phyloP scores from a whole-genome alignment of 305 asterid genomes.

The Solanum hybrid region DNA sequence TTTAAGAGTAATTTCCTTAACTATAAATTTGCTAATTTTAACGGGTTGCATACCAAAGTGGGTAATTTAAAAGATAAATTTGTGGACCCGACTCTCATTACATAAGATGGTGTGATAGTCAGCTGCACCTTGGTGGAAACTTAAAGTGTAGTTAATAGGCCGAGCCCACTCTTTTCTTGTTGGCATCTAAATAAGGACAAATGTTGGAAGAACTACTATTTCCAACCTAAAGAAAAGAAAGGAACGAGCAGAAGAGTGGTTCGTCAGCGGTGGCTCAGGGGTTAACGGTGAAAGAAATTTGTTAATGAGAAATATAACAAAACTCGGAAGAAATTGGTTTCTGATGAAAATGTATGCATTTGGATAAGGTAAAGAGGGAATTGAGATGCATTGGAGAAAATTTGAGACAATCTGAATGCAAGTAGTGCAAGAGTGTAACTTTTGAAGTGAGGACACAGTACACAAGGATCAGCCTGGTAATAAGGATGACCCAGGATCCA shows the following conservation, averaged over 20 bases:
- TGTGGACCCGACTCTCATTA: not conserved
- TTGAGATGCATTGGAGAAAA: not conserved
- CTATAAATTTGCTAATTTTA: not conserved
- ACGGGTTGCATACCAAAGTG: not conserved
- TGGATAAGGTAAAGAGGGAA: not conserved
- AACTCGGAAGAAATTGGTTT: not conserved
- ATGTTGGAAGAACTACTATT: not conserved
- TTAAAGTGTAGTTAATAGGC: not conserved
- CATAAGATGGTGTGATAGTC: not conserved
- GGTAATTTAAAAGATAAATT: not conserved
- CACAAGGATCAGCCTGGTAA: not conserved
- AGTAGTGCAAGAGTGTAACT: not conserved
- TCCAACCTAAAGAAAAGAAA: not conserved
- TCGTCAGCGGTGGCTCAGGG: not conserved
- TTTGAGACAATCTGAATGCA: not conserved
- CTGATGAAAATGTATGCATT: not conserved
- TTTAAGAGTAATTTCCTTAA: not conserved
- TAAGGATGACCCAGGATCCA: not conserved
- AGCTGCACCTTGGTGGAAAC: not conserved
- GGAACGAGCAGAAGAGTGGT: not conserved
- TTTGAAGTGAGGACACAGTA: not conserved
- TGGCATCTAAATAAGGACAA: not conserved
- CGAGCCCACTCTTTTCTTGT: not conserved
- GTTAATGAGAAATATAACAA: not conserved
- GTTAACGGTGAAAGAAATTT: not conserved